A percentile compares a stretch with the other conserved stretches of the same genome.
Evolutionary conservation across 768 basidiomycete species (phyloP).

Genomic region (Omphalotus guepiniiformis): DNA sequence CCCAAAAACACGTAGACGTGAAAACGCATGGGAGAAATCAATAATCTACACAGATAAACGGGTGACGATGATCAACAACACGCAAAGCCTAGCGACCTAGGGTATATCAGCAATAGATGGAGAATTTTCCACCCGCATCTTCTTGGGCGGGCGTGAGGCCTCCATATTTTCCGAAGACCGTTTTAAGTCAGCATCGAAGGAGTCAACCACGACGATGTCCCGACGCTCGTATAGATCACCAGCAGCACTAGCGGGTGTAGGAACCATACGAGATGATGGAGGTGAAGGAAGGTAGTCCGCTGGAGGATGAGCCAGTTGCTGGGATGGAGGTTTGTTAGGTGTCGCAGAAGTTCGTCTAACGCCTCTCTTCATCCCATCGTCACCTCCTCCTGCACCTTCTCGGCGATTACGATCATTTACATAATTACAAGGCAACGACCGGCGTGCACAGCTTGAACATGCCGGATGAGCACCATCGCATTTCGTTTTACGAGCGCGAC

Average conservation of each 20-base stretch:
- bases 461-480: slow-evolving; percentile 85
- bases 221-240: slow-evolving; percentile 31
- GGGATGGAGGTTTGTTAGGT: slow-evolving; percentile 30
- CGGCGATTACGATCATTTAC: slow-evolving; percentile 53
- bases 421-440: slow-evolving; percentile 75
- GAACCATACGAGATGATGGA: slow-evolving; percentile 52
- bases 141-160: slow-evolving; percentile 54
- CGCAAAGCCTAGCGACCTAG: slow-evolving; percentile 26
- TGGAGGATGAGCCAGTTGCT: slow-evolving; percentile 22
- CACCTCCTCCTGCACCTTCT: slow-evolving; percentile 34
- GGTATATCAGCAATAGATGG: slow-evolving; percentile 47
- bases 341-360: slow-evolving; percentile 48
- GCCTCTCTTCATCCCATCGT: slow-evolving; percentile 16
- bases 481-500: slow-evolving; percentile 86
- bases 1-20: background rate
- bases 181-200: slow-evolving; percentile 58
- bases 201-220: slow-evolving; percentile 38
- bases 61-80: background rate
- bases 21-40: slow-evolving; percentile 10
- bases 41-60: slow-evolving; percentile 10
- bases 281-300: slow-evolving; percentile 46
- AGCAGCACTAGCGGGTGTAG: slow-evolving; percentile 41
- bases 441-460: slow-evolving; percentile 78
- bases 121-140: slow-evolving; percentile 63
- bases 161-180: slow-evolving; percentile 54